These are phyloP conservation scores for Phoma sp. DNA, from an alignment of 2,329 filamentous ascomycete genomes.

Conservation along the genomic window DNA sequence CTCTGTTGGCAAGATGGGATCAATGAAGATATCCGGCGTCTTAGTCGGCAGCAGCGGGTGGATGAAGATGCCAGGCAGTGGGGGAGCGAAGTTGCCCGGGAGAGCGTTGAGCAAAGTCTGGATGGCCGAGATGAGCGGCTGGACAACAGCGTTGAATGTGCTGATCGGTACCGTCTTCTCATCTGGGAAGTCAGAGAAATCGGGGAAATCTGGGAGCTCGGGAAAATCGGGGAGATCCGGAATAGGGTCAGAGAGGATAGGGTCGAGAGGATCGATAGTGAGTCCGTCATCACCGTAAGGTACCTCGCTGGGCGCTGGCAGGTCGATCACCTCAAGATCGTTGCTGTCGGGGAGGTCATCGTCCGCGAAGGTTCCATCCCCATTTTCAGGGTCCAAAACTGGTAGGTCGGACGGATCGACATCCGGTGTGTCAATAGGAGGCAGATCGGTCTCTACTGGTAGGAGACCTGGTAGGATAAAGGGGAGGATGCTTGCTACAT, in stretches of 20 bases:
- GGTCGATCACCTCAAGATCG: constrained; percentile 12
- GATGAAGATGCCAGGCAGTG: constrained; percentile 1
- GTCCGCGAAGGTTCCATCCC: neutral
- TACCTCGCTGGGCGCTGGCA: constrained; percentile 6
- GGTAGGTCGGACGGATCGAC: neutral
- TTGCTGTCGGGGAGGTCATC: constrained; percentile 4
- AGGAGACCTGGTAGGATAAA: constrained; percentile 2
- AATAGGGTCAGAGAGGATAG: neutral
- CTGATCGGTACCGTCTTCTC: constrained; percentile 7
- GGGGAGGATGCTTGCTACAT: constrained; percentile 1
- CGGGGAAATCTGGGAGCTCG: neutral
- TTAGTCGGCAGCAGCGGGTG: constrained; percentile 4
- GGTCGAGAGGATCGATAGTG: neutral
- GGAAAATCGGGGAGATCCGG: neutral
- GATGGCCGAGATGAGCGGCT: constrained; percentile 11
- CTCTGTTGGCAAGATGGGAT: neutral
- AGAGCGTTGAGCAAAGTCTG: constrained; percentile 4
- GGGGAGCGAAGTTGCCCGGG: constrained; percentile 3
- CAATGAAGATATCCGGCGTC: constrained; percentile 2
- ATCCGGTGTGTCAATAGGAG: neutral
- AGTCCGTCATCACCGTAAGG: neutral
- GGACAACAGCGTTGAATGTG: constrained; percentile 7
- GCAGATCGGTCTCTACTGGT: constrained; percentile 6
- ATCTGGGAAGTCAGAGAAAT: constrained; percentile 4
- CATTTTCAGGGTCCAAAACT: neutral